Conservation (phyloP, 352 stramenopile species). For the Globisporangium middletonii region DNA sequence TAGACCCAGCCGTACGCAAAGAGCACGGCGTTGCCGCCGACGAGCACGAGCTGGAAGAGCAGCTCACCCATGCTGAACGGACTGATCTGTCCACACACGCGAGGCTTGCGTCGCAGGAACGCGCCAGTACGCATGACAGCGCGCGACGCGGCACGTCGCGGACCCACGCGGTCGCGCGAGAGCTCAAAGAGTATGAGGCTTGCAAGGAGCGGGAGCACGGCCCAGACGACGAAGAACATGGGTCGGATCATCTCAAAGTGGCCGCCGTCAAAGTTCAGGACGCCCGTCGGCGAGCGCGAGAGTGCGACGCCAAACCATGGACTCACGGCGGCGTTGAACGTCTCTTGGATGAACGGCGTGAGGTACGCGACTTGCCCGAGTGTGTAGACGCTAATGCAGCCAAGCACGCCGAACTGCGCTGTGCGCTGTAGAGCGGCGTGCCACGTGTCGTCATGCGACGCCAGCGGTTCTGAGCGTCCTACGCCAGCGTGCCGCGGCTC, state of each 20-base stretch:
- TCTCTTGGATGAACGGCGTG: slow-evolving; percentile 27
- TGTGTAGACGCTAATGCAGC: slow-evolving; percentile 33
- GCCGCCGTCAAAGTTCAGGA: slow-evolving; percentile 17
- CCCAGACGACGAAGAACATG: slow-evolving; percentile 50
- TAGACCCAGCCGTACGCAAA: slow-evolving; percentile 51
- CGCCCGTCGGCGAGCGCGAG: slow-evolving; percentile 1
- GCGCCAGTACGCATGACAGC: slow-evolving; percentile 30
- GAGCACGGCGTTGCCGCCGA: slow-evolving; percentile 47
- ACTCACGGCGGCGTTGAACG: slow-evolving; percentile 19
- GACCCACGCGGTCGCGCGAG: slow-evolving; percentile 17
- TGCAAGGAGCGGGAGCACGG: slow-evolving; percentile 32
- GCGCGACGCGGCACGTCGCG: slow-evolving; percentile 8
- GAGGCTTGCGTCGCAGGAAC: slow-evolving; percentile 41
- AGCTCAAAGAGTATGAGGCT: slow-evolving; percentile 39
- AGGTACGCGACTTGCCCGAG: slow-evolving; percentile 36
- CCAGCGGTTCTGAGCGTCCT: background rate
- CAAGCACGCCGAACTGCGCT: slow-evolving; percentile 27
- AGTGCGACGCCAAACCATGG: slow-evolving; percentile 25
- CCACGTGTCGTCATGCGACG: too few species aligned
- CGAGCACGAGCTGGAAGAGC: slow-evolving; percentile 36
- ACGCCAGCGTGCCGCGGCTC: too few species aligned
- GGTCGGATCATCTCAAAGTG: slow-evolving; percentile 52
- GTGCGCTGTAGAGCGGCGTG: too few species aligned
- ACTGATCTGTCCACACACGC: slow-evolving; percentile 8
- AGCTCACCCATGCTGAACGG: slow-evolving; percentile 58